Base-by-base conservation (phyloP, 805 yeast species). In the Nakazawaea ambrosiae region DNA sequence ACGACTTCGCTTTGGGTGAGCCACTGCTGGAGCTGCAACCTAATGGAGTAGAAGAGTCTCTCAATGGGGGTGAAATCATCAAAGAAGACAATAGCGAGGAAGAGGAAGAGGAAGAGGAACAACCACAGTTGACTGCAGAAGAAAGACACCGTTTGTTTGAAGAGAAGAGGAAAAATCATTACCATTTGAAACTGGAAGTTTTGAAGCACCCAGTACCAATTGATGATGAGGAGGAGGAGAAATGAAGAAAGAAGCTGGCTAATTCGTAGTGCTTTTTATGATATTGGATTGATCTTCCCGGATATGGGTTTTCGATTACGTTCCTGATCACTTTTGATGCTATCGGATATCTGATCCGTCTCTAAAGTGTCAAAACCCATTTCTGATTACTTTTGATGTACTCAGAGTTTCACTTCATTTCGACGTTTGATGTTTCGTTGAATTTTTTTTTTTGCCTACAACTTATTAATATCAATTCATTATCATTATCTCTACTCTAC, bases 101-200 rank as follows among this genome's bases (percentile, higher is more conserved):
- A 10, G 61, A 55, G n/a, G 57, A 54, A 18, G 68, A 55, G 8
- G 71, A 65, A 22, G 66, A 56, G 18, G 66, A 53, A 25, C 61
- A 54, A 22, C 47, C 47, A 22, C 65, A 61, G 20, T 57, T 57
- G 29, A 61, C 70, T 22, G 70, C 78, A 1, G 84, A 72, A 46
- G 81, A 73, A 38, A 77, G 72, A 48, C 90, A 81, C 52, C 68
- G 59, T 42, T 58, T 66, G 43, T 88, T 88, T 50, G 94, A 84
- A 56, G 82, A 81, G 48, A 66, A 77, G 72, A 74, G 96, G 53
- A 86, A 84, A 52, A 63, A 71, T 41, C 96, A 88, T 58, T 87
- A 87, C 56, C 85, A 81, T 49, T 48, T 66, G 57, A 73, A 71
- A 44, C 78, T 69, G 2, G 58, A 58, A 25, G 72, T 66, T 4